Base-by-base conservation (phyloP, 2,329 filamentous ascomycete species). In the Pyrenochaeta sp. region DNA sequence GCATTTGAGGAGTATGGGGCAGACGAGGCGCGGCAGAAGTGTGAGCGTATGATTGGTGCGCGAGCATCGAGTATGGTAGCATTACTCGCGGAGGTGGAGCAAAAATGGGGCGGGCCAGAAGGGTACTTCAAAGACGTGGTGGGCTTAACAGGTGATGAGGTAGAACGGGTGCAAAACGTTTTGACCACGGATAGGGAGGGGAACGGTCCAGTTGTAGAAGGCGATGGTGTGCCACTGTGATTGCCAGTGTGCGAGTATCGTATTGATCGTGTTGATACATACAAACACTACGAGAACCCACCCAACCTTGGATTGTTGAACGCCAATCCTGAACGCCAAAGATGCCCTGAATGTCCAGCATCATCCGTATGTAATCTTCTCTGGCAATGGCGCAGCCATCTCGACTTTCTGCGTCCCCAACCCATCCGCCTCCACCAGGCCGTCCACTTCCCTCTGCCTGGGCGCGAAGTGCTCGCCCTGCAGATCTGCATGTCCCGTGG, bases 1-100 rank as follows among this genome's bases (percentile, higher is more conserved):
- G 79, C 81, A 7, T 77, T 90, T 32, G 31, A 55, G 23, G 64
- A 61, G 35, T 56, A 60, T 49, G 74, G 75, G 31, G 75, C 37
- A 3, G 57, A 57, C 10, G 61, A 64, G 39, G 57, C 56, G 20
- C 58, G 37, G 37, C 53, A 48, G 32, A 67, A 63, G 47, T 67
- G 67, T 49, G 56, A 74, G 73, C 61, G 69, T 39, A 72, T 74
- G 69, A 49, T 70, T 4, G 69, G 70, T 15, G 72, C 71, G 23
- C 75, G 74, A 67, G 69, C 69, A 44, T 82, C 66, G 49, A 68
- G 65, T 51, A 67, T 69, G 64, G 30, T 45, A 18, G 62, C 62
- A 21, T 47, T 69, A 43, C 14, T 69, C 1, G 36, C 17, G 7
- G 61, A 66, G 36, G 60, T 65, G 20, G 30, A 59, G 20, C 58